A percentile compares a stretch with the other conserved stretches of the same genome.
These are phyloP conservation scores for Kingdonia uniflora DNA, from an alignment of 164 flowering plant genomes.

Conservation along the genomic window DNA sequence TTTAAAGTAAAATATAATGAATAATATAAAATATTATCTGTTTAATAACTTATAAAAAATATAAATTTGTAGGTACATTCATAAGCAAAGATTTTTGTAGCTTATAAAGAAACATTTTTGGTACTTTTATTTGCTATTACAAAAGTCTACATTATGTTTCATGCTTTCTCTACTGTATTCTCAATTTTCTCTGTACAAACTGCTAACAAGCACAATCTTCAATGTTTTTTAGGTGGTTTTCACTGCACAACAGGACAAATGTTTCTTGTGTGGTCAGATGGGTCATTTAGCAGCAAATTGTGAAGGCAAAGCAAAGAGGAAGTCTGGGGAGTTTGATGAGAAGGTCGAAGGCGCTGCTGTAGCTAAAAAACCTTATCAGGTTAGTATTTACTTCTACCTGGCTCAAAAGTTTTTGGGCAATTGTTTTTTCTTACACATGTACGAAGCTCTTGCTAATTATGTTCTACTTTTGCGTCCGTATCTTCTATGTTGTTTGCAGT, in stretches of 20 bases:
- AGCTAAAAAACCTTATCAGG: slow-evolving; percentile 90
- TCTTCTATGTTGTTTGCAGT: slow-evolving; percentile 34
- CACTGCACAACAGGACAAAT: slow-evolving; percentile 93
- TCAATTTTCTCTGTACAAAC: no score
- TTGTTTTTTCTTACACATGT: background rate
- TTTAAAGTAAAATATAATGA: no score
- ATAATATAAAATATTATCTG: no score
- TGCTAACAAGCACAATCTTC: background rate
- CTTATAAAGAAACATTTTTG: no score
- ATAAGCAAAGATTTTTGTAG: no score
- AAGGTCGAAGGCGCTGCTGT: slow-evolving; percentile 48
- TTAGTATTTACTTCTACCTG: slow-evolving; percentile 11
- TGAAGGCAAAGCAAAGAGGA: slow-evolving; percentile 90
- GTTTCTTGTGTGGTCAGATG: slow-evolving; percentile 91
- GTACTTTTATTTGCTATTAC: no score
- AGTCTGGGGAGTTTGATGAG: slow-evolving; percentile 92
- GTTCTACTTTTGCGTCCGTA: background rate
- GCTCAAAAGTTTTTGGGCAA: background rate
- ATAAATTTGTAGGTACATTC: no score
- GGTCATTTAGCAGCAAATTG: slow-evolving; percentile 96
- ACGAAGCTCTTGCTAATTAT: background rate
- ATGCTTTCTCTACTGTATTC: no score
- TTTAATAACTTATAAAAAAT: no score
- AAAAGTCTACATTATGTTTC: no score
- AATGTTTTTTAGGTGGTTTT: slow-evolving; percentile 51